A percentile compares a stretch with the other conserved stretches of the same genome.
Evolutionary conservation across 2,329 filamentous ascomycete genomes (phyloP).

Genomic region (Harringtonia aguacate): DNA sequence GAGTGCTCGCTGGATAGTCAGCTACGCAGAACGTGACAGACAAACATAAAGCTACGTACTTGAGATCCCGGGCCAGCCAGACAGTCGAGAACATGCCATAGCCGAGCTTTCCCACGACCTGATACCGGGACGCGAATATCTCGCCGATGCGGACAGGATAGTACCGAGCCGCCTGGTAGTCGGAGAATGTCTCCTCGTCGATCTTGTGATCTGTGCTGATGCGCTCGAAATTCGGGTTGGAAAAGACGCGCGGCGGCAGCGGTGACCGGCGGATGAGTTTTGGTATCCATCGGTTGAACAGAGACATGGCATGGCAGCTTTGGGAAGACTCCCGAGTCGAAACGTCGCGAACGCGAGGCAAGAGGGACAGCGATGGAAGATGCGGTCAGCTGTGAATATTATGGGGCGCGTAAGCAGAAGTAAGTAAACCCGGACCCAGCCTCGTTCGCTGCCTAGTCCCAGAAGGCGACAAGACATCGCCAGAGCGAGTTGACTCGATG

Average conservation of each 20-base stretch:
- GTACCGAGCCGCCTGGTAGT: conserved; percentile 18
- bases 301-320: not conserved
- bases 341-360: too few relatives aligned
- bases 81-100: conserved; percentile 29
- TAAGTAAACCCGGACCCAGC: too few relatives aligned
- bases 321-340: too few relatives aligned
- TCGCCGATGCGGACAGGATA: conserved; percentile 26
- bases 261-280: not conserved
- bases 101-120: conserved; percentile 30
- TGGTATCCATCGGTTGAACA: not conserved
- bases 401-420: too few relatives aligned
- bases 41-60: not conserved
- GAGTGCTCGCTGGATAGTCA: not conserved
- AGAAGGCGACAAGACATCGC: too few relatives aligned
- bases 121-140: conserved; percentile 21
- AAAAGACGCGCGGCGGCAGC: not conserved
- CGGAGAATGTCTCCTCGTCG: conserved; percentile 18
- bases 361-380: too few relatives aligned
- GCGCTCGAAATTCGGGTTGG: not conserved
- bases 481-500: too few relatives aligned
- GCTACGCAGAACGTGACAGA: not conserved
- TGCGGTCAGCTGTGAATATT: too few relatives aligned
- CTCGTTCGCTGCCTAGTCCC: too few relatives aligned
- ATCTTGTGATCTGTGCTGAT: conserved; percentile 2
- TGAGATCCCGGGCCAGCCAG: conserved; percentile 28